Evolutionary conservation across 768 basidiomycete genomes (phyloP), one percentile per base, ranked within the genome.

Genomic region (Panaeolus cyanescens): DNA sequence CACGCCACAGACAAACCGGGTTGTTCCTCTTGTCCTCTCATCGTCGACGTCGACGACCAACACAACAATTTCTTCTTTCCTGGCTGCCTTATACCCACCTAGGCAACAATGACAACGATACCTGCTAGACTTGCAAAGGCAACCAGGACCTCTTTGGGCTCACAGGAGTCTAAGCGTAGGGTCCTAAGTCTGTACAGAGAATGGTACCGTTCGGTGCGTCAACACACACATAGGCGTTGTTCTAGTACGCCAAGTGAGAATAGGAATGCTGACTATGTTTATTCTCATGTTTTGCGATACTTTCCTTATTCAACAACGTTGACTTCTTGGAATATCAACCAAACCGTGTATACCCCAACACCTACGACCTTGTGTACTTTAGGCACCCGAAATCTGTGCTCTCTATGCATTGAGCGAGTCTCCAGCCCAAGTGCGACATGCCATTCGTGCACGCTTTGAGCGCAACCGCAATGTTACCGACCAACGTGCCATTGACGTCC

Each of bases 351-450:
- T n/a, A n/a, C n/a, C n/a, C n/a, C n/a, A n/a, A n/a, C n/a, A n/a
- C n/a, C n/a, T n/a, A n/a, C n/a, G n/a, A n/a, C n/a, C n/a, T n/a
- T 28, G 30, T 20, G 12, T 42, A 45, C 59, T 58, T 50, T 42
- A 99, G 91, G 95, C 95, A n/a, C 96, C 96, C 6, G 93, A 96
- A 74, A 89, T 99, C 67, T 84, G 89, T 64, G 65, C 84, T 17
- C 76, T 96, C 53, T 97, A 98, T 76, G 87, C 90, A 0, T 80
- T 99, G 57, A 89, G 88, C 75, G 80, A 91, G 53, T 89, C 95
- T 0, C 88, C 93, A 2, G 81, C 88, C 19, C 83, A 86, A 58
- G 79, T 99, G 64, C 87, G 97, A 12, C 85, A 91, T 59, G 85
- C 87, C 65, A 87, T 99, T 64, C 88, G 97, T 65, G 85, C 88